Base-by-base conservation (phyloP, 495 filamentous ascomycete genomes). In the Hyaloscypha hepaticicola region DNA sequence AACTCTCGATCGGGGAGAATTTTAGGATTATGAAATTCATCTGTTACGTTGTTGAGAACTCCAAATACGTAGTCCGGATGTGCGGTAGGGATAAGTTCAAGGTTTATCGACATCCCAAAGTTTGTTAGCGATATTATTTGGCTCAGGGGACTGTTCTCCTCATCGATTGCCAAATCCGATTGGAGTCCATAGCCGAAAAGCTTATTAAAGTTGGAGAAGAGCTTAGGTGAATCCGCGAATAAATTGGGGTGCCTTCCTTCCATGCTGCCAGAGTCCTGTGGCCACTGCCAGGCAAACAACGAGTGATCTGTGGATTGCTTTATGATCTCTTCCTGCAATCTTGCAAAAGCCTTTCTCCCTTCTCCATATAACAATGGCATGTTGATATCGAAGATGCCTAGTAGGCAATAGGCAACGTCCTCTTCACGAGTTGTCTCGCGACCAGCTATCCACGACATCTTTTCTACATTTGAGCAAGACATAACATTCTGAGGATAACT, bases 301-400 rank as follows among this genome's bases (percentile, higher is more conserved):
- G 49, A 51, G 24, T 51, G 49, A 16, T 51, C 49, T 25, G 19
- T 51, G 5, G 49, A 51, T 51, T 51, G 49, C 49, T 51, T 51
- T 51, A 51, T 51, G 49, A 51, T 51, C 49, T 51, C 49, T 25
- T 51, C 49, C 24, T 51, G 49, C 24, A 51, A 51, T 25, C 49
- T 56, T 26, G 3, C n/a, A 27, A 56, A 56, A 19, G 53, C 53
- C 27, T 56, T 56, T 3, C 53, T 27, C 19, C 57, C 57, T 60
- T 60, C 57, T 38, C 57, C 57, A 24, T 60, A 60, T 24, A 60
- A 11, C 21, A 60, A 29, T 29, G 57, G 57, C 31, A 60, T 41
- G 33, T 60, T 24, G 26, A 60, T 60, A 29, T 48, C 57, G 29
- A 75, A 75, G 16, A 74, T 67, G 3, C 72, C 73, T 5, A 72